Base-by-base conservation (phyloP, 768 basidiomycete species). In the Trichaptum fuscoviolaceum region DNA sequence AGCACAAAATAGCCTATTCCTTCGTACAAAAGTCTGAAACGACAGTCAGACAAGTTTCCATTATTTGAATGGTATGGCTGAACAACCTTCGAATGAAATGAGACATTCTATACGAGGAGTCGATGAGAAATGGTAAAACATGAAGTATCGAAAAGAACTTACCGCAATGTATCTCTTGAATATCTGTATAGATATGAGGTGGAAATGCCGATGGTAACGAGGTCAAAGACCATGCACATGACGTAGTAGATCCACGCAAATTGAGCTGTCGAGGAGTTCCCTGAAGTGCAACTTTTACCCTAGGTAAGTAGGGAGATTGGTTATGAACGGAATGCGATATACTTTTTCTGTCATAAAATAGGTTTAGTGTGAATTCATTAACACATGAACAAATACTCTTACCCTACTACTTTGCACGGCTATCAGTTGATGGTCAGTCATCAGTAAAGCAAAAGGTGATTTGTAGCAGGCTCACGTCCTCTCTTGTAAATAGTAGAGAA, bases 1-100 rank as follows among this genome's bases (percentile, higher is more conserved):
- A 78, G 78, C 30, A 87, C 69, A 66, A 89, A 85, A 72, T 88
- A 90, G 24, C 84, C 82, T 25, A 90, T 74, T 26, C 89, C 89
- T 69, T 91, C 87, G 65, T 85, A 86, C 5, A 91, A 76, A 84
- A 90, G 85, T 75, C 87, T 90, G 68, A 23, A 30, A 30, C 35
- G 24, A 25, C 69, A 57, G 20, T 52, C 3, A 52, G 42, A 52
- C 34, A 35, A 35, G 35, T 6, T 52, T 2, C 7, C 8, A 10
- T 26, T 23, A 9, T n/a, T 25, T 24, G 15, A 65, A 30, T 57
- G 8, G 25, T 23, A 12, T 35, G 7, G 36, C 18, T 57, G 8
- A 60, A 20, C 10, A 30, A 61, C 59, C 25, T 61, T 61, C 59
- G 58, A 18, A 58, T 36, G 34, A 65, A 65, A 64, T 67, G 67